Evolutionary conservation across 1,139 yeast species (phyloP), one percentile per base, ranked within the genome.

Genomic region (Taphrina confusa): DNA sequence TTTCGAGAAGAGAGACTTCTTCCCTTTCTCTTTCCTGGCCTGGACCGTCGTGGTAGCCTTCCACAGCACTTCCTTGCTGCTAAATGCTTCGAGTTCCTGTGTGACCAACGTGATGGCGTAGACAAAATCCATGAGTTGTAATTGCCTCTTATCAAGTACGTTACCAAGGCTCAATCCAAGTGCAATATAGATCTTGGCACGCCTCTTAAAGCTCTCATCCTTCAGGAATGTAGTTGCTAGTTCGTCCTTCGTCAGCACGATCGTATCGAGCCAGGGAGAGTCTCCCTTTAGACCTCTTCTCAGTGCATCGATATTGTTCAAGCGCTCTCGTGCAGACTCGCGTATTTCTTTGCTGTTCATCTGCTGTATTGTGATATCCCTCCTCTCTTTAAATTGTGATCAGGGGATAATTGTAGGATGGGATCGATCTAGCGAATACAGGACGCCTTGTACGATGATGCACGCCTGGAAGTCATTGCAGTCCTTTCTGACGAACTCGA

Each of bases 101-200:
- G 42, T 47, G 42, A 47, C 31, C 18, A 47, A 12, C 5, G 52
- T 28, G 18, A 33, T 33, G 11, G 52, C 52, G 14, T 28, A 22
- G 18, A 47, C 30, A 14, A 47, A 47, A 23, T 47, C 52, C 36
- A 47, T 47, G 42, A 47, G 31, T 16, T 47, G 52, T 12, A 47
- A 3, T 8, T 22, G 28, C 31, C 14, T 31, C 40, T 47, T 47
- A 18, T 47, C 52, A 16, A 47, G 18, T 20, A 47, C 34, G 11
- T 33, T 18, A 8, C 39, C 52, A 14, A 47, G 31, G 12, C 40
- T 47, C n/a, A 47, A 20, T 4, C 42, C 52, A n/a, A 47, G 42
- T 16, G 33, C 42, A 11, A 18, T 20, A 25, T 31, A 47, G 28
- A 47, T 28, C n/a, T 18, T 31, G 4, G 52, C 40, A n/a, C 42